Evolutionary conservation across 768 basidiomycete genomes (phyloP), one percentile per base, ranked within the genome.

Genomic region (Tricholoma furcatifolium): DNA sequence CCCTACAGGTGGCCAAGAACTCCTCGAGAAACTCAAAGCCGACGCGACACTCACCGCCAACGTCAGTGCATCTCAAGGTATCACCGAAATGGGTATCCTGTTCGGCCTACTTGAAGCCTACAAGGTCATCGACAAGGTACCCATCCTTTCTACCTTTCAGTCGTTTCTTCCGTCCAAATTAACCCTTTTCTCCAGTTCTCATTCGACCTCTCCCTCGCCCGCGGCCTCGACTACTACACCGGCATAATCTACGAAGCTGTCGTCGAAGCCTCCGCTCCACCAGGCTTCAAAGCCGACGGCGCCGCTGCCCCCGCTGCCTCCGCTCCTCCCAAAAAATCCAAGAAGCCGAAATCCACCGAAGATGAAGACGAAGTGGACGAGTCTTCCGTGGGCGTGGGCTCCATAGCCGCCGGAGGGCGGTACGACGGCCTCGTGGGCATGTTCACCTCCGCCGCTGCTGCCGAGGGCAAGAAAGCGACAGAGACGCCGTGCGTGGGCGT

Each of bases 161-260:
- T 9, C 20, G 35, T 12, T 24, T 24, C 27, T 40, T 8, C 44
- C 30, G 21, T 30, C n/a, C 18, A 18, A 50, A 39, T 46, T 30
- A 27, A 24, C 55, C 18, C 50, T 30, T 52, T n/a, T 57, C 30
- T 21, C 0, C 58, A 94, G 91, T 81, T 99, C 62, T 95, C 92
- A 2, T 98, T 99, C 65, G 96, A 99, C 69, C 81, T 98, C 58
- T 97, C 94, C 2, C 83, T 99, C 12, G 96, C 96, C n/a, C 88
- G 96, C 30, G 96, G 96, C 35, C 80, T 98, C 18, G 97, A 98
- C 69, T 98, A 99, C 71, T 98, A 99, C 71, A 99, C 96, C 2
- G 97, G 97, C 15, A 87, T 99, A 62, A 98, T 98, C 67, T 98
- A 96, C 71, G 96, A 99, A 71, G 97, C 93, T 39, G 82, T 91